These are phyloP conservation scores for Hypomontagnella monticulosa DNA, from an alignment of 495 filamentous ascomycete genomes.

Conservation along the genomic window DNA sequence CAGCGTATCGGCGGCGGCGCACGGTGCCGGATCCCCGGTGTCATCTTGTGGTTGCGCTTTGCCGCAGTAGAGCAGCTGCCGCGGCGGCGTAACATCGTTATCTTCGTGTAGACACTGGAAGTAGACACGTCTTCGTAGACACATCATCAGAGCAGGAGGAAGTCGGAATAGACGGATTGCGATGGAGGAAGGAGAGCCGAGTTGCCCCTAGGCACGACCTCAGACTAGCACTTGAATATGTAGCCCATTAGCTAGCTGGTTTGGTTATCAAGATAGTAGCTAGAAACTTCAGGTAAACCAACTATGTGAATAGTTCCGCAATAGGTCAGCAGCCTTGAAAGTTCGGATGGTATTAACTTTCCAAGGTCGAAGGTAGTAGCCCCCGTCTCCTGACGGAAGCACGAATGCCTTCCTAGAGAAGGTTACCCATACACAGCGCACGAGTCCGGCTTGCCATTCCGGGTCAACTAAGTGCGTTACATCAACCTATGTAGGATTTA, in stretches of 20 bases:
- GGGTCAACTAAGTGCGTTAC: not conserved
- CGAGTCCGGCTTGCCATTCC: not conserved
- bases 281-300: too few relatives aligned
- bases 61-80: constrained; percentile 11
- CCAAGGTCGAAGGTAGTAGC: too few relatives aligned
- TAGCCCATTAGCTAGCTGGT: too few relatives aligned
- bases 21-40: not conserved
- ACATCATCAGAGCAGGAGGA: constrained; percentile 10
- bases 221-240: too few relatives aligned
- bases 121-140: constrained; percentile 3
- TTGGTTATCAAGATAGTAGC: too few relatives aligned
- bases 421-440: not conserved
- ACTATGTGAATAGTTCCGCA: too few relatives aligned
- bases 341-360: too few relatives aligned
- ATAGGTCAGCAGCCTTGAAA: too few relatives aligned
- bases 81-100: constrained; percentile 11
- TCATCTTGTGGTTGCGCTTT: not conserved
- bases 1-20: not conserved
- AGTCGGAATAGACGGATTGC: not conserved
- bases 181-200: not conserved
- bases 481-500: not conserved
- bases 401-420: too few relatives aligned
- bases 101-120: constrained; percentile 25
- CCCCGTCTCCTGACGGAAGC: too few relatives aligned
- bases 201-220: too few relatives aligned